Percentiles rank a stretch among this genome's conserved stretches.
phyloP scores from a whole-genome alignment of 1,139 yeast species.

The Nakaseomyces sp. region DNA sequence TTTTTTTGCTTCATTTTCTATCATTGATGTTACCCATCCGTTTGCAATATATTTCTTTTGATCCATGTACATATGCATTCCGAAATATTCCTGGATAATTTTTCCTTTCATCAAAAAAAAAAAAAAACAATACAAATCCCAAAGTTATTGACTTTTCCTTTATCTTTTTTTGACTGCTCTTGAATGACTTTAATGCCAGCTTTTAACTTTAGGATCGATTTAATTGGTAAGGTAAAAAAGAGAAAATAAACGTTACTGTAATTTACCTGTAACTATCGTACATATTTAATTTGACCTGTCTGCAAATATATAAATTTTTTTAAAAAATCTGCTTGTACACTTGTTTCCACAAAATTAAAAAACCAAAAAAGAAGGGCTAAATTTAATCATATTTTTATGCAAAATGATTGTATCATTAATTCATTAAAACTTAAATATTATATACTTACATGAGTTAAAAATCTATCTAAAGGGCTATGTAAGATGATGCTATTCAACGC shows the following conservation, averaged over 20 bases:
- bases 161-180: background rate
- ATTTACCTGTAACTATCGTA: background rate
- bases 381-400: too few species aligned
- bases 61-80: slow-evolving; percentile 2
- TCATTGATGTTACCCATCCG: background rate
- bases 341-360: too few species aligned
- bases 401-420: background rate
- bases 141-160: background rate
- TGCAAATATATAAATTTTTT: slow-evolving; percentile 1
- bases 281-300: background rate
- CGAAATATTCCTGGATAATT: background rate
- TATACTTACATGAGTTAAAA: too few species aligned
- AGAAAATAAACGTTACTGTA: background rate
- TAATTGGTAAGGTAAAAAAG: background rate
- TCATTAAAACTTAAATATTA: too few species aligned
- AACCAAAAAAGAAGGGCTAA: too few species aligned
- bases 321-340: background rate
- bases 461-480: too few species aligned
- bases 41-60: background rate
- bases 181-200: too few species aligned
- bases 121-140: too few species aligned
- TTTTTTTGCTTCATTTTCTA: background rate
- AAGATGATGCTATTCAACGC: background rate
- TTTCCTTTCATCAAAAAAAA: too few species aligned
- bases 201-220: too few species aligned